Evolutionary conservation across 1,284 basidiomycete species (phyloP).

Genomic region (Anthracocystis walkeri): DNA sequence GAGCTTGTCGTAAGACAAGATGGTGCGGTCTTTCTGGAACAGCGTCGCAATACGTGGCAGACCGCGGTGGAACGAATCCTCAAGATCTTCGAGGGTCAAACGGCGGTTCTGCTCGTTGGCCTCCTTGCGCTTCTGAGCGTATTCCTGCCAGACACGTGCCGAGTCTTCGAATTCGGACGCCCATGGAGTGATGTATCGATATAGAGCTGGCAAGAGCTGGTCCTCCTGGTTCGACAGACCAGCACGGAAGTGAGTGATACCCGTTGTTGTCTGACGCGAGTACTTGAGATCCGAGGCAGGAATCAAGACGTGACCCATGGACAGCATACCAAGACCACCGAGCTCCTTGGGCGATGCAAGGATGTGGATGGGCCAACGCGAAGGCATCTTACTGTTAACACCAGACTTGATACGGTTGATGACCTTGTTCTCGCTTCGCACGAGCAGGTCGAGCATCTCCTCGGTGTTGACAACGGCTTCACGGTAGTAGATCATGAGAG

Average conservation of each 20-base stretch:
- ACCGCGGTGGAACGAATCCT: slow-evolving; percentile 97
- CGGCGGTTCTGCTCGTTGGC: slow-evolving; percentile 97
- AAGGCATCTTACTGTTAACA: slow-evolving; percentile 98
- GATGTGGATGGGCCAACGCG: slow-evolving; percentile 86
- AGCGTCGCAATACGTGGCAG: slow-evolving; percentile 97
- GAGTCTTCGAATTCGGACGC: slow-evolving; percentile 98
- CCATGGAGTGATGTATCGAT: slow-evolving; percentile 98
- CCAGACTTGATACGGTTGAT: slow-evolving; percentile 99
- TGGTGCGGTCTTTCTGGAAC: slow-evolving; percentile 98
- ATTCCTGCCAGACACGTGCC: slow-evolving; percentile 98
- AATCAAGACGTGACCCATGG: slow-evolving; percentile 98
- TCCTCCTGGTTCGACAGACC: slow-evolving; percentile 85
- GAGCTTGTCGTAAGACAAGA: slow-evolving; percentile 95
- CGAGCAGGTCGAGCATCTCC: slow-evolving; percentile 75
- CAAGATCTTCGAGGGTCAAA: slow-evolving; percentile 95
- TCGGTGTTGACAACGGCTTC: slow-evolving; percentile 99
- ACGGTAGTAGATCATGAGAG: slow-evolving; percentile 91
- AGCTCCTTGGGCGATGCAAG: slow-evolving; percentile 71
- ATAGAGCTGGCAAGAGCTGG: slow-evolving; percentile 83
- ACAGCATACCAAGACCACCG: slow-evolving; percentile 98
- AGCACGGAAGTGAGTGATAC: slow-evolving; percentile 91
- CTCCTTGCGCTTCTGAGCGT: slow-evolving; percentile 99
- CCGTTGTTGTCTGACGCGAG: slow-evolving; percentile 96
- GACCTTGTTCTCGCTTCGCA: slow-evolving; percentile 70
- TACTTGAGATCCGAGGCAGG: slow-evolving; percentile 96